Conservation (phyloP, 1,139 yeast species). For the Debaryomyces subglobosus region DNA sequence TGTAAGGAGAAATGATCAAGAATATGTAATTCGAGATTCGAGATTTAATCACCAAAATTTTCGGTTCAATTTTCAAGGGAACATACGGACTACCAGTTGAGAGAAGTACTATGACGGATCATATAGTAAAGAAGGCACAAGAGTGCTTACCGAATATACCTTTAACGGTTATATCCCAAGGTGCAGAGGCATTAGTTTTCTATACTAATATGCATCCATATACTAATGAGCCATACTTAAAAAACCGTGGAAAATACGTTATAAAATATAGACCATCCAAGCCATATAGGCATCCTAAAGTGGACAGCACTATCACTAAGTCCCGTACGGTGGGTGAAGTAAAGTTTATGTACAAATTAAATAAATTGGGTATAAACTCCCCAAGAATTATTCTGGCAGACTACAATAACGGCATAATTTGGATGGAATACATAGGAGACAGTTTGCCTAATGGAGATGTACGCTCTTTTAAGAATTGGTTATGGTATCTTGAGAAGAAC, state of each 20-base stretch:
- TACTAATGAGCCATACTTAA: slow-evolving; percentile 32
- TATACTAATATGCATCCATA: slow-evolving; percentile 71
- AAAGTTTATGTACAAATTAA: slow-evolving; percentile 67
- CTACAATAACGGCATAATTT: slow-evolving; percentile 74
- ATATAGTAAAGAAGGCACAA: slow-evolving; percentile 43
- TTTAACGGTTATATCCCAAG: slow-evolving; percentile 70
- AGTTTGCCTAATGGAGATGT: slow-evolving; percentile 49
- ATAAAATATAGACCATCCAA: slow-evolving; percentile 89
- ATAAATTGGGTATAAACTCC: slow-evolving; percentile 57
- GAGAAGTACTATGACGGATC: slow-evolving; percentile 42
- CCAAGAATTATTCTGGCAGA: slow-evolving; percentile 78
- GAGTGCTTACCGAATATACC: slow-evolving; percentile 50
- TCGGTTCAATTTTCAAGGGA: background rate
- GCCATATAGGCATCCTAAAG: slow-evolving; percentile 81
- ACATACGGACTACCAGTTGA: background rate
- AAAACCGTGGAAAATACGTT: slow-evolving; percentile 47
- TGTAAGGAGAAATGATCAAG: background rate
- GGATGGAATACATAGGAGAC: slow-evolving; percentile 82
- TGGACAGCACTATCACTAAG: slow-evolving; percentile 76
- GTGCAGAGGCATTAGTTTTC: slow-evolving; percentile 94
- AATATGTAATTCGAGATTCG: slow-evolving; percentile 9
- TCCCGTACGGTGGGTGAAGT: slow-evolving; percentile 86
- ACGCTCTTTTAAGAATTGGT: slow-evolving; percentile 69
- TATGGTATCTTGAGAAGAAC: slow-evolving; percentile 61
- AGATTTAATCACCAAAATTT: slow-evolving; percentile 3